Base-by-base conservation (phyloP, 2,329 filamentous ascomycete genomes). In the Acrodontium crateriforme region DNA sequence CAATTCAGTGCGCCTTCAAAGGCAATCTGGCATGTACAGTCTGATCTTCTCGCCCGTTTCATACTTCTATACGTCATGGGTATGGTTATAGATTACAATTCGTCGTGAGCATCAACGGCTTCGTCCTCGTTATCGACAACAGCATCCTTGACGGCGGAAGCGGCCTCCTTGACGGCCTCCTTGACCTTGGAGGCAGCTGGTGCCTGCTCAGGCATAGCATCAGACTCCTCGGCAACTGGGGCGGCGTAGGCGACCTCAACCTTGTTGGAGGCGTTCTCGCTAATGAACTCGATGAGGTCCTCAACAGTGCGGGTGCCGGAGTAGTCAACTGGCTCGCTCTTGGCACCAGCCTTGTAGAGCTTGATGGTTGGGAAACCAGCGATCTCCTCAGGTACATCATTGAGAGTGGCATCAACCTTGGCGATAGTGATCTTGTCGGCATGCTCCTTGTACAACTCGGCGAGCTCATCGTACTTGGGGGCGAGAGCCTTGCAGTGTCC, bases 341-440 rank as follows among this genome's bases (percentile, higher is more conserved):
- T 98, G 60, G 70, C 69, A 50, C 84, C 85, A 47, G 89, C 89
- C 40, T 82, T 73, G 78, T 74, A 98, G 44, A 98, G 73, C 73
- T 95, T 95, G 72, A 98, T 94, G 57, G 89, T 98, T 32, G 89
- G 89, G 78, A 98, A 98, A 40, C 89, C 89, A 59, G 82, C 73
- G 52, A 98, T 83, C 65, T 93, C 82, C 59, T 95, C 87, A 33
- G 89, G 89, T 33, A 95, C 82, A 49, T 98, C 89, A 66, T 98
- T 98, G 63, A 64, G 62, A 38, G 89, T 98, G 34, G 89, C 89
- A 53, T 98, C 89, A 45, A 98, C 78, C 78, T 98, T 98, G 61
- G 65, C 78, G 66, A 73, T 73, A 46, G 62, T 69, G 59, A 71
- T 73, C 67, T 74, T 67, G 48, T 65, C 65, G 21, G 56, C 41